A percentile compares a stretch with the other conserved stretches of the same genome.
Conservation (phyloP, 163 green algal species). For the Scenedesmus sp. region DNA sequence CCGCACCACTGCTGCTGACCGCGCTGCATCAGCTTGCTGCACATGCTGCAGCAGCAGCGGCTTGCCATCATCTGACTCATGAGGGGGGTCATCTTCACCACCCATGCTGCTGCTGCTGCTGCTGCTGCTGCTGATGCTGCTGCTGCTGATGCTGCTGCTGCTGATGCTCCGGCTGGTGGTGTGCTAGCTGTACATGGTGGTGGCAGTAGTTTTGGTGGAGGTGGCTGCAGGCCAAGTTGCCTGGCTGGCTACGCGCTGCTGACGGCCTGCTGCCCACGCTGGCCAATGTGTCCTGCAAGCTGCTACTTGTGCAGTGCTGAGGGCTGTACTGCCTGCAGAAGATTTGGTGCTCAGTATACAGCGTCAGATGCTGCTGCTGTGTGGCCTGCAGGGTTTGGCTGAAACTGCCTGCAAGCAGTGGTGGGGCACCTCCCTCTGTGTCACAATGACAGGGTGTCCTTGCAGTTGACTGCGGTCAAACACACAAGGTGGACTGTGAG, state of each 20-base stretch:
- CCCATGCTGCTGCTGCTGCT: constrained; percentile 39
- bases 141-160: constrained; percentile 4
- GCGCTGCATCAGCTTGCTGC: not conserved
- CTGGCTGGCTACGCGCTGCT: not conserved
- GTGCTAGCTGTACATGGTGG: not conserved
- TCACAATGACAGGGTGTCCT: not conserved
- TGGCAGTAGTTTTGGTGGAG: not conserved
- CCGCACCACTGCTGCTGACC: not conserved
- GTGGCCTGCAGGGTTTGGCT: not conserved
- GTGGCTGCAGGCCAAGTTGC: not conserved
- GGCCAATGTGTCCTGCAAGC: not conserved
- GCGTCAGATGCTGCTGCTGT: not conserved
- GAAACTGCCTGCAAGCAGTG: not conserved
- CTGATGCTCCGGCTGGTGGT: not conserved
- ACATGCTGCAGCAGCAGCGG: constrained; percentile 26
- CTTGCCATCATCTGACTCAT: constrained; percentile 24
- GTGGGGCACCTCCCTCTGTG: too few relatives aligned
- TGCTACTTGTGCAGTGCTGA: not conserved
- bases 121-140: not conserved
- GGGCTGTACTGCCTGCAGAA: not conserved
- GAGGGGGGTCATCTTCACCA: not conserved
- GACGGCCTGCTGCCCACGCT: not conserved
- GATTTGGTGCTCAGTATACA: not conserved
- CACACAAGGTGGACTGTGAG: not conserved
- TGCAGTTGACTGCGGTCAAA: not conserved